Percentiles rank a stretch among this genome's conserved stretches.
These are phyloP conservation scores for Amoebophrya sp. DNA, from an alignment of 169 alveolate genomes.

Conservation along the genomic window DNA sequence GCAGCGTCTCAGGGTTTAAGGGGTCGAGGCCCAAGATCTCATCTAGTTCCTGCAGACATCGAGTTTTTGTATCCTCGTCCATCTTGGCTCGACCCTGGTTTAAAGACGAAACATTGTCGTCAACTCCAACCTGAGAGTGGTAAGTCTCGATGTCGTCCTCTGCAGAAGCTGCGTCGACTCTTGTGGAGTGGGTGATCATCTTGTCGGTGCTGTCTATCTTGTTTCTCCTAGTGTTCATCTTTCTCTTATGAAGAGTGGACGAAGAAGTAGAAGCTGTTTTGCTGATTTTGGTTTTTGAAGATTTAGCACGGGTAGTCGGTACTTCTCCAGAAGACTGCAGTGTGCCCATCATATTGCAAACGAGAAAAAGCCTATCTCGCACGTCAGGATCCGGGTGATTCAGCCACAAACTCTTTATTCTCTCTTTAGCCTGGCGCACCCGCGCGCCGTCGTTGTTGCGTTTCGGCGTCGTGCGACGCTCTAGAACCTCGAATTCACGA, in stretches of 20 bases:
- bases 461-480: background rate
- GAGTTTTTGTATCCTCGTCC: background rate
- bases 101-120: background rate
- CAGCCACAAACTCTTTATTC: background rate
- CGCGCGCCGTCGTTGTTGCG: constrained; percentile 20
- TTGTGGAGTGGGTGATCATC: too few relatives aligned
- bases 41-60: background rate
- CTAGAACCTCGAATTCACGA: background rate
- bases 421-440: background rate
- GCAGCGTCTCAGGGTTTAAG: background rate
- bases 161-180: too few relatives aligned
- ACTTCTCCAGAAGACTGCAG: background rate
- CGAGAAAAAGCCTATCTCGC: background rate
- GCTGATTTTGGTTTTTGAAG: too few relatives aligned
- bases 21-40: constrained; percentile 5
- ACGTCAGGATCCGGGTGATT: background rate
- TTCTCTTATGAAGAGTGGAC: too few relatives aligned
- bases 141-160: background rate
- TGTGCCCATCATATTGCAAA: background rate
- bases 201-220: too few relatives aligned
- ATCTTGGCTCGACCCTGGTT: background rate
- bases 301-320: too few relatives aligned
- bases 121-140: too few relatives aligned
- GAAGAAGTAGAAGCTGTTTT: too few relatives aligned
- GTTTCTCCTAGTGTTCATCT: too few relatives aligned